Percentiles rank a stretch among this genome's conserved stretches.
Conservation (phyloP, 805 yeast genomes). For the Tetrapisispora nanseiensis region DNA sequence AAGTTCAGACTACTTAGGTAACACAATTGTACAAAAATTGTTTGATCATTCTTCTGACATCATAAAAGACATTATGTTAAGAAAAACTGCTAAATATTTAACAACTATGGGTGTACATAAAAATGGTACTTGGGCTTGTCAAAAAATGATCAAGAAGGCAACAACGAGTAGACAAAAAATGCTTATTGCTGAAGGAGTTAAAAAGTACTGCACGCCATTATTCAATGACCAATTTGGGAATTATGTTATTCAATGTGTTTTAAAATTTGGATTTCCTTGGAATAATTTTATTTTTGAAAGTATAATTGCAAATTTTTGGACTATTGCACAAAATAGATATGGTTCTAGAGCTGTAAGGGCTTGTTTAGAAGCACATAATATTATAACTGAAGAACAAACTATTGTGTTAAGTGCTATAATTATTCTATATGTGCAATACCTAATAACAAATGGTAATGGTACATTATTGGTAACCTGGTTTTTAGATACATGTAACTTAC, state of each 20-base stretch:
- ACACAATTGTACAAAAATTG: constrained; percentile 87
- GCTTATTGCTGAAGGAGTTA: constrained; percentile 58
- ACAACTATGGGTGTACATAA: constrained; percentile 93
- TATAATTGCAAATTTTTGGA: constrained; percentile 65
- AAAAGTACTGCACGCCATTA: constrained; percentile 73
- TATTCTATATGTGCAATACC: constrained; percentile 63
- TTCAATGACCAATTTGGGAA: constrained; percentile 95
- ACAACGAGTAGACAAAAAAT: constrained; percentile 51
- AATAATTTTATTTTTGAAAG: constrained; percentile 84
- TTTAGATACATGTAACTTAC: constrained; percentile 69
- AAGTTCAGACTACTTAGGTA: constrained; percentile 87
- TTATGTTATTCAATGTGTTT: constrained; percentile 89
- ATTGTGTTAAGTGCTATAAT: constrained; percentile 68
- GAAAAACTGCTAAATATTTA: constrained; percentile 64
- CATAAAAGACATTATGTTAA: constrained; percentile 71
- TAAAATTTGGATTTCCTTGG: constrained; percentile 82
- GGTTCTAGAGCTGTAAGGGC: constrained; percentile 95
- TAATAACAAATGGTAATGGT: constrained; percentile 80
- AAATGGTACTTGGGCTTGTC: constrained; percentile 99
- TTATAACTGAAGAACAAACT: constrained; percentile 55
- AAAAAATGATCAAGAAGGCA: constrained; percentile 78
- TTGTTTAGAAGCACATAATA: constrained; percentile 68
- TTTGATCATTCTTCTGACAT: constrained; percentile 66
- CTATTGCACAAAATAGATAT: constrained; percentile 77
- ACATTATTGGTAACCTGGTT: constrained; percentile 88